Conservation (phyloP, 2,329 filamentous ascomycete species). For the Trichoderma polysporum region DNA sequence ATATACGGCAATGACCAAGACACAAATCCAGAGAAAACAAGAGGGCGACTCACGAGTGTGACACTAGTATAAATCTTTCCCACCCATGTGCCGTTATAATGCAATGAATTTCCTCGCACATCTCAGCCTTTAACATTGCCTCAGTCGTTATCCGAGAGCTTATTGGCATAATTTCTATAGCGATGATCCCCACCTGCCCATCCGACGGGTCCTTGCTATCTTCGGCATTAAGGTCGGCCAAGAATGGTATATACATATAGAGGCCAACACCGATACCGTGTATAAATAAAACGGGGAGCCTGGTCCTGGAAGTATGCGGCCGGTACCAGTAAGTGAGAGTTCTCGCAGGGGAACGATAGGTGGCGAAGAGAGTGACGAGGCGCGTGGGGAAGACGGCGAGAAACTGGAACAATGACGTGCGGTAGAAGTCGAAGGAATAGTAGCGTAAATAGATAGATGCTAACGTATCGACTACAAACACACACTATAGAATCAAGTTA, state of each 20-base stretch:
- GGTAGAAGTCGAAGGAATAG: conserved; percentile 49
- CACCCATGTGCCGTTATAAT: conserved; percentile 53
- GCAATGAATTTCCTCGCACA: conserved; percentile 51
- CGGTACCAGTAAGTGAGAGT: conserved; percentile 60
- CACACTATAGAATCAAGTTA: conserved; percentile 33
- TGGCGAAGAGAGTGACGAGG: conserved; percentile 46
- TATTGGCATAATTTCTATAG: too few species aligned
- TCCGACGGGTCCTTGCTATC: conserved; percentile 36
- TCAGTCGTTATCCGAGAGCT: conserved; percentile 55
- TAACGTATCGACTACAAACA: too few species aligned
- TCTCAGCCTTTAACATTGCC: conserved; percentile 46
- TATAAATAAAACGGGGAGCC: too few species aligned
- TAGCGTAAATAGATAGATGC: conserved; percentile 34
- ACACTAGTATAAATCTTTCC: conserved; percentile 52
- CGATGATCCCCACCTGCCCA: too few species aligned
- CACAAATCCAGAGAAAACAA: neutral
- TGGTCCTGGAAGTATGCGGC: conserved; percentile 57
- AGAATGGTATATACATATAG: conserved; percentile 55
- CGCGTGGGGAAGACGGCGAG: conserved; percentile 55
- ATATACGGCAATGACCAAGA: neutral
- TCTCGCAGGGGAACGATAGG: conserved; percentile 45
- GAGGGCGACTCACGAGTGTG: conserved; percentile 41
- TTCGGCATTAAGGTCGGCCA: conserved; percentile 49
- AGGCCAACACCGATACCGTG: too few species aligned
- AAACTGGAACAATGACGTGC: conserved; percentile 42